Evolutionary conservation across 2,329 filamentous ascomycete genomes (phyloP).

Genomic region (Pyrenochaeta sp.): DNA sequence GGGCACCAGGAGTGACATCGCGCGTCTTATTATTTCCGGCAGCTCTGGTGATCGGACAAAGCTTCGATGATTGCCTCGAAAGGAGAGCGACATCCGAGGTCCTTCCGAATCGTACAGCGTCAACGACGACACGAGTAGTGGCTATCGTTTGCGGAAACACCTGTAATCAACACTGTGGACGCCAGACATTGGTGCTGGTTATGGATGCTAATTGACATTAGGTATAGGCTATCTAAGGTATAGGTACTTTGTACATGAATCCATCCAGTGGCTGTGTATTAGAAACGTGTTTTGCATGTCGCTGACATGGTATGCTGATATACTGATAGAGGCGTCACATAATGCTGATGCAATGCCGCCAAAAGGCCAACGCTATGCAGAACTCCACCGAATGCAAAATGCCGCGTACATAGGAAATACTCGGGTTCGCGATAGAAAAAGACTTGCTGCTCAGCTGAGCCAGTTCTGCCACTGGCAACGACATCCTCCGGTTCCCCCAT

Average conservation of each 20-base stretch:
- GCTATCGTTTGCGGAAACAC: too few species aligned
- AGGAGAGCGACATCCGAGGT: too few species aligned
- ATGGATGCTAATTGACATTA: slow-evolving; percentile 6
- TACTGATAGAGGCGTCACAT: neutral
- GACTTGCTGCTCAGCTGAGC: slow-evolving; percentile 24
- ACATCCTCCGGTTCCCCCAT: slow-evolving; percentile 69
- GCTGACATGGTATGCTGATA: slow-evolving; percentile 10
- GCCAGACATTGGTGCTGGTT: neutral
- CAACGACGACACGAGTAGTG: too few species aligned
- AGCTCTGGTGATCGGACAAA: neutral
- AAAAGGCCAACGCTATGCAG: slow-evolving; percentile 26
- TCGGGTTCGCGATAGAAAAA: neutral
- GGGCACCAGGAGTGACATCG: slow-evolving; percentile 6
- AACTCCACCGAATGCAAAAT: slow-evolving; percentile 22
- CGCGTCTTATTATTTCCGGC: neutral
- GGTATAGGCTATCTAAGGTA: slow-evolving; percentile 1
- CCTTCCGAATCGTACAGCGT: too few species aligned
- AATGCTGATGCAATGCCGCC: slow-evolving; percentile 10
- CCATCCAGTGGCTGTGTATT: slow-evolving; percentile 14
- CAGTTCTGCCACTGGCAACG: slow-evolving; percentile 68
- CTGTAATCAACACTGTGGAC: neutral
- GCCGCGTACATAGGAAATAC: slow-evolving; percentile 11
- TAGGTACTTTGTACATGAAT: slow-evolving; percentile 3
- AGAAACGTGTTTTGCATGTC: slow-evolving; percentile 7
- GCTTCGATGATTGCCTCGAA: neutral